Base-by-base conservation (phyloP, 345 rosid genomes). In the Boechera stricta region DNA sequence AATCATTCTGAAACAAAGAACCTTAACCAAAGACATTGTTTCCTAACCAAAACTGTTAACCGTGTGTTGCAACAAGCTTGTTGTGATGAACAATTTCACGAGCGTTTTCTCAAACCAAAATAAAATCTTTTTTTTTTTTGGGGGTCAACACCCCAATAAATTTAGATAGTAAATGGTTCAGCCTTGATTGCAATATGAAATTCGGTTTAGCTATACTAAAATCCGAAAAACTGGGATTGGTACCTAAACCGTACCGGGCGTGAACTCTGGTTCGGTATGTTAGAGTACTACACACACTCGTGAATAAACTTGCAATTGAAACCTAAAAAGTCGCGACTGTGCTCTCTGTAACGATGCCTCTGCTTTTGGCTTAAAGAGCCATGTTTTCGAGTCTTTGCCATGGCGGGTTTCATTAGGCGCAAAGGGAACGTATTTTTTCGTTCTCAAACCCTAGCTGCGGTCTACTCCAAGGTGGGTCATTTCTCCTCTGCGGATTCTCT, bases 401-500 rank as follows among this genome's bases (percentile, higher is more conserved):
- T 86, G 94, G 89, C 86, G 68, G 58, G 66, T 36, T 61, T 79
- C 47, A 28, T 75, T 44, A 84, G 72, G 54, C 68, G 79, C 55
- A 85, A 71, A 68, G 74, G 62, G 54, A 49, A 62, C 78, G 29
- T 77, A 5, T 39, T 72, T 7, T 70, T 82, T 73, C 86, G 84
- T 10, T 79, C 89, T 77, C 82, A 75, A 67, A 73, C 84, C 38
- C 65, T 89, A 12, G 12, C 82, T 13, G 49, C 81, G 1, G 6
- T 83, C 58, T 61, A 56, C 66, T 77, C 77, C 26, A 85, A 83
- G 95, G 95, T 90, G 60, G 41, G 79, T 73, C 32, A 62, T 7
- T 60, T 45, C 15, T 31, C 54, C 16, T 24, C 28, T n/a, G 24
- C 18, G 7, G 31, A 4, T 36, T 45, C 18, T 16, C 1, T 6